Base-by-base conservation (phyloP, 495 filamentous ascomycete genomes). In the Elasticomyces elasticus region DNA sequence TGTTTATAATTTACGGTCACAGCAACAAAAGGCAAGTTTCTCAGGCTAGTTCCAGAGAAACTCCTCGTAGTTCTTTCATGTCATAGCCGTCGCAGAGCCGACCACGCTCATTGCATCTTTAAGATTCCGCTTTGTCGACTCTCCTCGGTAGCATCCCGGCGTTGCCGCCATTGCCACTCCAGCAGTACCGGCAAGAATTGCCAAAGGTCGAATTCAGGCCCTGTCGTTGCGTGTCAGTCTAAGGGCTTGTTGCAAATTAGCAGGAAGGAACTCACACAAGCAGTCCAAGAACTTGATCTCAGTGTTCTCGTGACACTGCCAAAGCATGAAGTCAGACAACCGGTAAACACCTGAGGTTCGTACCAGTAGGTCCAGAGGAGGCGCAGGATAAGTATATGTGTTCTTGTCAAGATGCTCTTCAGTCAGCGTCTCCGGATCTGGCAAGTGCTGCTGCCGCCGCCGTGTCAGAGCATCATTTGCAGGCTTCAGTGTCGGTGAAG, bases 301-400 rank as follows among this genome's bases (percentile, higher is more conserved):
- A 0, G 92, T 97, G 40, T 91, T 74, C 62, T 94, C 76, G 61
- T 97, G 89, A 62, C 86, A 90, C 69, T 98, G 92, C 92, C 92
- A 98, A 49, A 98, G 81, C 89, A 98, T 89, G 63, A 97, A 98
- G 64, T 98, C 92, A 62, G 87, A 94, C 53, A 98, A 69, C 20
- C 92, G 77, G 63, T 89, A 84, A 11, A 98, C 92, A 25, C 88
- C 92, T 47, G 87, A 94, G 0, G 92, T 98, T 24, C 92, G 78
- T 19, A 98, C 75, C 24, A 97, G 78, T 0, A 98, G 74, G 59
- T 98, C 92, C 20, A 97, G 72, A 1, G 94, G 92, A 1, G 94
- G 94, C 50, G 79, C 81, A 28, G 79, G 84, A 37, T 81, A 79
- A 5, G 94, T 97, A 66, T 89, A 87, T 66, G 92, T 81, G 68